These are phyloP conservation scores for Avena atlantica DNA, from an alignment of 176 grass and related monocot species.

Conservation along the genomic window DNA sequence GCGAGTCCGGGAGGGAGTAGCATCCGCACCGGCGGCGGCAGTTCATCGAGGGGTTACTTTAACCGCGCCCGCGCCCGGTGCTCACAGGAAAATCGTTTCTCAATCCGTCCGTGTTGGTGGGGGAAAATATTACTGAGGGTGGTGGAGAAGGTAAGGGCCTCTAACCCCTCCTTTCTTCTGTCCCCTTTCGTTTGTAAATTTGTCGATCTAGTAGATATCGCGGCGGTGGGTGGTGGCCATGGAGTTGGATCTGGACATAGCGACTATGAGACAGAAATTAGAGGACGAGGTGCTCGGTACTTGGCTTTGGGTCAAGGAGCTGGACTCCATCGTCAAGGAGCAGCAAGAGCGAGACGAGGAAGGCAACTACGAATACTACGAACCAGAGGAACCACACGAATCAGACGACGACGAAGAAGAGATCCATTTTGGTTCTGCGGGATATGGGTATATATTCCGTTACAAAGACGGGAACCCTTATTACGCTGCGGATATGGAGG, in stretches of 20 bases:
- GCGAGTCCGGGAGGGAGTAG: neutral
- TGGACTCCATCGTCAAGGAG: neutral
- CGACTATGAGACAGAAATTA: neutral
- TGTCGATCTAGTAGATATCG: no score
- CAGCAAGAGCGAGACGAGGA: neutral
- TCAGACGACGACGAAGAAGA: neutral
- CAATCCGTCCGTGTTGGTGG: no score
- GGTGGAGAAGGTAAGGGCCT: no score
- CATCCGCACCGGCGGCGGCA: neutral
- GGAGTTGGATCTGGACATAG: neutral
- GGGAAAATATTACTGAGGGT: no score
- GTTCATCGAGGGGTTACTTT: no score
- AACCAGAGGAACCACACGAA: neutral
- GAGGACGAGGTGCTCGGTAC: neutral
- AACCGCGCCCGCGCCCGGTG: neutral
- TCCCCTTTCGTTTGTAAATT: no score
- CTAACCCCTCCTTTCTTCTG: no score
- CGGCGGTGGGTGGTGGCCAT: neutral
- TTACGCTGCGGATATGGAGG: neutral
- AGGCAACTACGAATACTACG: neutral
- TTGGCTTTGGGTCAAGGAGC: conserved; percentile 14
- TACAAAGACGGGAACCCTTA: neutral
- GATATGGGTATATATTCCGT: neutral
- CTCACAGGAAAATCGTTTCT: neutral
- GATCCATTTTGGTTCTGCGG: neutral